These are phyloP conservation scores for Brassica cretica DNA, from an alignment of 345 rosid species.

Conservation along the genomic window DNA sequence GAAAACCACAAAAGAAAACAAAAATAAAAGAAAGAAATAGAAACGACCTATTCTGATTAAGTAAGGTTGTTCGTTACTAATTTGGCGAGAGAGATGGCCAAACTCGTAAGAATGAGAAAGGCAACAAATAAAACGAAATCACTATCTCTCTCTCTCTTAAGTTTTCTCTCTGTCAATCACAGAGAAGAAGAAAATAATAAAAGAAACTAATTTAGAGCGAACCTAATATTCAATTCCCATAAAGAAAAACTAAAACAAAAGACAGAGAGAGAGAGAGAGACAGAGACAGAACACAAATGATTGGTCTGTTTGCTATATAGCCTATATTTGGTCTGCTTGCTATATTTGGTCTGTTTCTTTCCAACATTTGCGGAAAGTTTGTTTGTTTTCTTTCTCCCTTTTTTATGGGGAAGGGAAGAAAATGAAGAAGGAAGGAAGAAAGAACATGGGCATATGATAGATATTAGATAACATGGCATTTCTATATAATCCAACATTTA, in stretches of 20 bases:
- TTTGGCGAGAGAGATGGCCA: constrained; percentile 35
- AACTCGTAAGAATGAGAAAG: constrained; percentile 28
- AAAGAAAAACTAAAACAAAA: background rate
- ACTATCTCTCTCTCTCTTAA: constrained; percentile 11
- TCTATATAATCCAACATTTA: background rate
- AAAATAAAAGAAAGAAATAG: background rate
- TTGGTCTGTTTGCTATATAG: constrained; percentile 22
- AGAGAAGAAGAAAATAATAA: constrained; percentile 6
- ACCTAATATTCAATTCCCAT: constrained; percentile 12
- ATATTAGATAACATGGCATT: constrained; percentile 13
- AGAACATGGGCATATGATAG: constrained; percentile 18
- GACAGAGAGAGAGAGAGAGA: background rate
- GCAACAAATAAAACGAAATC: constrained; percentile 9
- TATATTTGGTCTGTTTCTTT: constrained; percentile 24
- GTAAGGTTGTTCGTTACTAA: constrained; percentile 14
- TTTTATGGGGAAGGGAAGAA: constrained; percentile 4
- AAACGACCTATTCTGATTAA: constrained; percentile 15
- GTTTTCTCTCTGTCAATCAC: constrained; percentile 31
- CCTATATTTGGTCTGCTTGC: background rate
- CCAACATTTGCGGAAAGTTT: constrained; percentile 26
- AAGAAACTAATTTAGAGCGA: constrained; percentile 26
- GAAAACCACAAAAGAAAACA: background rate
- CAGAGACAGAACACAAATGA: constrained; percentile 18
- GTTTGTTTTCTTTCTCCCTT: background rate
- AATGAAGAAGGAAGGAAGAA: background rate